A percentile compares a stretch with the other conserved stretches of the same genome.
These are phyloP conservation scores for Hypocrella siamensis DNA, from an alignment of 2,329 filamentous ascomycete species.

Conservation along the genomic window DNA sequence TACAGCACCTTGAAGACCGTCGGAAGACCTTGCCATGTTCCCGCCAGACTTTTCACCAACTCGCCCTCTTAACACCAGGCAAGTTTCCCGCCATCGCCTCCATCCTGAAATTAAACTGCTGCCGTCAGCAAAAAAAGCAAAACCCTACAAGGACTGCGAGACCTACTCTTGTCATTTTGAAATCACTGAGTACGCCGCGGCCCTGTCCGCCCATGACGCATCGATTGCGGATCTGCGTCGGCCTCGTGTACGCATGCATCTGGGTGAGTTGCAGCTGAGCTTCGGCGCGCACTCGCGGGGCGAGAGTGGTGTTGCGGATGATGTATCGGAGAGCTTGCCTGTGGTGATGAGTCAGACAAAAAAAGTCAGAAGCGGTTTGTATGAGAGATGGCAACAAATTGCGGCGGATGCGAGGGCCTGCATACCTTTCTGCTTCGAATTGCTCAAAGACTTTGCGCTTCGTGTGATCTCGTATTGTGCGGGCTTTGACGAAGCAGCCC, in stretches of 20 bases:
- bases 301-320: conserved; percentile 80
- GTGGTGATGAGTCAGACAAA: neutral
- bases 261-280: conserved; percentile 85
- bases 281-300: conserved; percentile 67
- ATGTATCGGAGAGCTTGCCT: conserved; percentile 91
- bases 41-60: conserved; percentile 49
- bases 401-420: neutral
- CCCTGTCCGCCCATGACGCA: conserved; percentile 87
- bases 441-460: conserved; percentile 88
- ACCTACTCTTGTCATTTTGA: conserved; percentile 79
- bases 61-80: conserved; percentile 89
- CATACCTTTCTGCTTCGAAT: conserved; percentile 74
- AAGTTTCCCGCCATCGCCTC: conserved; percentile 74
- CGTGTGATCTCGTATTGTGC: conserved; percentile 82
- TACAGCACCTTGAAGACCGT: neutral
- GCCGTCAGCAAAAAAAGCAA: neutral
- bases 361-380: no score
- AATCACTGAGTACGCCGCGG: conserved; percentile 80
- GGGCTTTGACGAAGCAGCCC: conserved; percentile 73
- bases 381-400: no score
- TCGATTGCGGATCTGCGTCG: conserved; percentile 86
- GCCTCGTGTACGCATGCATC: conserved; percentile 91
- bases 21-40: neutral
- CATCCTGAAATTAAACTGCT: conserved; percentile 80
- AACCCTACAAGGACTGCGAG: conserved; percentile 5